Evolutionary conservation across 768 basidiomycete genomes (phyloP).

Genomic region (Termitomyces sp.): DNA sequence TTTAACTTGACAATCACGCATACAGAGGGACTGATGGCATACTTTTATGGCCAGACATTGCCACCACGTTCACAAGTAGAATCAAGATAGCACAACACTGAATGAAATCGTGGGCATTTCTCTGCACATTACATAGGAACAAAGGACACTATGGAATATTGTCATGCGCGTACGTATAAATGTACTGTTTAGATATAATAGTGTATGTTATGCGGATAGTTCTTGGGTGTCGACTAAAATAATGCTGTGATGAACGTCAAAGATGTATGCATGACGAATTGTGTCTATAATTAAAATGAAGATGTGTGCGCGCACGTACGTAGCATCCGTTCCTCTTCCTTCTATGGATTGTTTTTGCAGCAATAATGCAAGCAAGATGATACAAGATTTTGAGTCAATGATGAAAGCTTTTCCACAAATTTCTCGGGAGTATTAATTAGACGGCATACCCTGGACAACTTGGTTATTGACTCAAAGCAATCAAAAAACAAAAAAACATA

Average conservation of each 20-base stretch:
- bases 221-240: background rate
- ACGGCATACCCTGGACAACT: background rate
- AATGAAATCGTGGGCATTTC: no score
- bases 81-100: background rate
- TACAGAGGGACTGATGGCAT: constrained; percentile 58
- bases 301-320: background rate
- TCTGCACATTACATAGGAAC: no score
- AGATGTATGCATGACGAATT: background rate
- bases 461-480: background rate
- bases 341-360: background rate
- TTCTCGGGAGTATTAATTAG: background rate
- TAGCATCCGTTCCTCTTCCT: background rate
- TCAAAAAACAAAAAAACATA: background rate
- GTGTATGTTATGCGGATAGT: background rate
- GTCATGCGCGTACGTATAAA: background rate
- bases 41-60: constrained; percentile 66
- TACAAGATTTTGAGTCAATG: background rate
- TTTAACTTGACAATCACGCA: constrained; percentile 75
- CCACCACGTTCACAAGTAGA: constrained; percentile 25
- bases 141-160: background rate
- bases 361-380: background rate
- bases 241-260: background rate
- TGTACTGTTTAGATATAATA: background rate
- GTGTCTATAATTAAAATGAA: background rate
- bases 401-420: no score